Conservation (phyloP, 257 asterid species). For the Hygrophila difformis region DNA sequence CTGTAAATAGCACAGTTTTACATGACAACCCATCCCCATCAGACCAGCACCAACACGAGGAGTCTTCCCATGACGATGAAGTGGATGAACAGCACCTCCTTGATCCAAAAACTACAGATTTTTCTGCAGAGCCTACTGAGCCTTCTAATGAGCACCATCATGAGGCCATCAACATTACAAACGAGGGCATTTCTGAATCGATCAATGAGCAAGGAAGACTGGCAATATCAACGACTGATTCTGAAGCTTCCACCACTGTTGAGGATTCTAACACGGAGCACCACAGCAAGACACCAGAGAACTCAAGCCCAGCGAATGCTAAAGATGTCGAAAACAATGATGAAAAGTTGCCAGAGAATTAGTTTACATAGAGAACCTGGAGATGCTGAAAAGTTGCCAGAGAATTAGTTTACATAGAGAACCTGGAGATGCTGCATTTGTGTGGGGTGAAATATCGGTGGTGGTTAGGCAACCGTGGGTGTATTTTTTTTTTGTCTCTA, state of each 20-base stretch:
- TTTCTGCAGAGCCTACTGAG: constrained; percentile 15
- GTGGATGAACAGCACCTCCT: constrained; percentile 11
- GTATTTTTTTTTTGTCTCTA: no score
- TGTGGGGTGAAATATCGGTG: no score
- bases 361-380: no score
- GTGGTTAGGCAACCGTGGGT: no score
- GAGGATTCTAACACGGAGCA: constrained; percentile 10
- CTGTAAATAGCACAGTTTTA: constrained; percentile 12
- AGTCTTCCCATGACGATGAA: constrained; percentile 12
- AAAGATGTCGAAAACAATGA: no score
- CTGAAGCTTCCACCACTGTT: constrained; percentile 15
- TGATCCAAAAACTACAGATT: constrained; percentile 15
- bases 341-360: no score
- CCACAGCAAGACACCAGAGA: no score
- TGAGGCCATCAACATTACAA: constrained; percentile 12
- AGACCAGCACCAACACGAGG: constrained; percentile 9
- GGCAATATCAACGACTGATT: constrained; percentile 10
- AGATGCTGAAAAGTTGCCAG: no score
- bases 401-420: no score
- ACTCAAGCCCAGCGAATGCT: no score
- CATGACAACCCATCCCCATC: constrained; percentile 12
- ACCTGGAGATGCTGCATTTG: no score
- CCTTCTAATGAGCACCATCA: constrained; percentile 14
- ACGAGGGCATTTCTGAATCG: background rate
- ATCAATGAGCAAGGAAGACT: constrained; percentile 9